Base-by-base conservation (phyloP, 2,329 filamentous ascomycete species). In the Phaeophleospora eucalypticola region DNA sequence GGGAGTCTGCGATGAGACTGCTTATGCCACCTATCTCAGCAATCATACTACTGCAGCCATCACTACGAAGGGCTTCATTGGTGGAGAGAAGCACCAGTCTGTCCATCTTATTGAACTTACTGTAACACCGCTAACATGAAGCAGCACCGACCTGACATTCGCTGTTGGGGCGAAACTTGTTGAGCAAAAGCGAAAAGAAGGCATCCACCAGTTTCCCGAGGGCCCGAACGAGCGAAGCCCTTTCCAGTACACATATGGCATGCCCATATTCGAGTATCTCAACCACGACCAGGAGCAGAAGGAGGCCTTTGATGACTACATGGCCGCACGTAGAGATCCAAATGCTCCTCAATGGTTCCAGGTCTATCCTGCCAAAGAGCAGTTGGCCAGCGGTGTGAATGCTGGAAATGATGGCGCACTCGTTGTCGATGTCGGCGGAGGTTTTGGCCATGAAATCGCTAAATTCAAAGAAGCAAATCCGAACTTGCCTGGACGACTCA, bases 61-160 rank as follows among this genome's bases (percentile, higher is more conserved):
- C 18, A 34, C 41, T 1, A 36, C 18, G 4, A 36, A 43, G 21
- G 45, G 45, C 19, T 43, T 19, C 17, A 48, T 43, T 14, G 45
- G 33, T 35, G 45, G 39, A 18, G 45, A 43, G 38, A 48, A 48
- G 18, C 45, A 48, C 19, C 68, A 63, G 16, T 63, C 6, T 39
- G 65, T 58, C 46, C 69, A 71, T 43, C 56, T 64, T 18, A 49
- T 52, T 52, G 57, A 57, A 57, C 52, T 57, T 54, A 45, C 58
- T 36, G 32, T 60, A 61, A 43, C 61, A 58, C 42, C 40, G 27
- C 40, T 43, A 18, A 43, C 27, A 4, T 10, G 9, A 35, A 37
- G 34, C 42, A 44, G 42, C 27, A 37, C 45, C 4, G 45, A 48
- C 15, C 39, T 48, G 16, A 29, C 16, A 8, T 43, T 43, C 15